These are phyloP conservation scores for Globisporangium ultimum DNA, from an alignment of 352 stramenopile genomes.

Conservation along the genomic window DNA sequence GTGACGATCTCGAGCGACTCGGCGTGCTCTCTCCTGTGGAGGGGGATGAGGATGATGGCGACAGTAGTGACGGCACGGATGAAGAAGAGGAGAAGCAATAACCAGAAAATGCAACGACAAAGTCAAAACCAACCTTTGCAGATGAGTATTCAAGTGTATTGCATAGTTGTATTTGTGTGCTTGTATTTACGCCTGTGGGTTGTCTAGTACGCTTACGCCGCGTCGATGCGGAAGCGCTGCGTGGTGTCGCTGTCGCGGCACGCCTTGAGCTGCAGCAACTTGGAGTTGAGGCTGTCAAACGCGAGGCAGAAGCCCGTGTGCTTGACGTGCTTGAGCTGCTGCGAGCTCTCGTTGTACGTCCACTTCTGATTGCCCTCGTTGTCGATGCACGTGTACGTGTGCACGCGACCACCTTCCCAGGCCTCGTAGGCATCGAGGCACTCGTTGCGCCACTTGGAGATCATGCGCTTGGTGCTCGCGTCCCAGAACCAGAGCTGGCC, in stretches of 20 bases:
- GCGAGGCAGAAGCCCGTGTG: conserved; percentile 50
- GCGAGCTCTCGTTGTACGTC: conserved; percentile 37
- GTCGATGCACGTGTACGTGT: conserved; percentile 51
- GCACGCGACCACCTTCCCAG: conserved; percentile 47
- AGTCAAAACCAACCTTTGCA: background rate
- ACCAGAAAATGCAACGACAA: background rate
- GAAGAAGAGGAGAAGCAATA: conserved; percentile 1
- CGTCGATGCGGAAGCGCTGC: conserved; percentile 33
- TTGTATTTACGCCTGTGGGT: background rate
- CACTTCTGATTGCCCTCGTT: conserved; percentile 58
- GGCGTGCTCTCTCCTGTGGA: conserved; percentile 4
- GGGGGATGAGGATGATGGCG: background rate
- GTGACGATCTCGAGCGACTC: conserved; percentile 26
- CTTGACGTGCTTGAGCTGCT: conserved; percentile 46
- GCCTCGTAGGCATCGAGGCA: conserved; percentile 65
- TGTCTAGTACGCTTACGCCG: conserved; percentile 12
- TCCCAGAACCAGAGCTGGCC: conserved; percentile 52
- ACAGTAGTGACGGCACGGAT: background rate
- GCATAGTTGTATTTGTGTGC: no score
- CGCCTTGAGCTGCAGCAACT: conserved; percentile 45
- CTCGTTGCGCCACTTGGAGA: conserved; percentile 39
- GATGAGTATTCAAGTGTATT: background rate
- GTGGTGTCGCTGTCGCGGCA: conserved; percentile 37
- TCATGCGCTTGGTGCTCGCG: conserved; percentile 28
- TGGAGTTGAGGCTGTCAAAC: conserved; percentile 37